A percentile compares a stretch with the other conserved stretches of the same genome.
Evolutionary conservation across 2,329 filamentous ascomycete genomes (phyloP).

Genomic region (Tricladium varicosporioides): DNA sequence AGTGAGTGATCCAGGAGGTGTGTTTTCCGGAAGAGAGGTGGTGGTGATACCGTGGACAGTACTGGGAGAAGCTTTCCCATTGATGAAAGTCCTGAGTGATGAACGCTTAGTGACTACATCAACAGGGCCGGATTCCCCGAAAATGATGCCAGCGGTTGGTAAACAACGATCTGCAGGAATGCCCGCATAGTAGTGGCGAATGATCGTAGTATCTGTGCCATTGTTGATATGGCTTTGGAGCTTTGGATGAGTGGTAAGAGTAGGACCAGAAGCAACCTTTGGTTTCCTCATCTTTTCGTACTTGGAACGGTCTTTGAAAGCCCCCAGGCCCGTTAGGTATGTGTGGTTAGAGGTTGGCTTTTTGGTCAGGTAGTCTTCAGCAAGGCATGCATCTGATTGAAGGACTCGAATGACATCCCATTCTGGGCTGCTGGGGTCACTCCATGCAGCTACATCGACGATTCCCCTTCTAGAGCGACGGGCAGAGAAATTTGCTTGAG

Average conservation of each 20-base stretch:
- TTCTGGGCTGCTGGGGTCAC: conserved; percentile 18
- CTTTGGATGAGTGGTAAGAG: conserved; percentile 22
- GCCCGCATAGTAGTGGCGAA: conserved; percentile 19
- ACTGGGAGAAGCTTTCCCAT: too few relatives aligned
- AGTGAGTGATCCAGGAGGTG: not conserved
- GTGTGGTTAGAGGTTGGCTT: conserved; percentile 16
- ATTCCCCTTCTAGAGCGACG: not conserved
- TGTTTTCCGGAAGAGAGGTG: not conserved
- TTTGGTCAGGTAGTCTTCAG: conserved; percentile 19
- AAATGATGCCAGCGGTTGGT: conserved; percentile 25
- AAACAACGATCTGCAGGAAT: conserved; percentile 12
- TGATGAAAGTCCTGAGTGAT: too few relatives aligned
- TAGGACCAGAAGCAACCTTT: not conserved
- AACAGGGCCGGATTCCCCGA: too few relatives aligned
- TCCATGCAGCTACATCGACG: conserved; percentile 13
- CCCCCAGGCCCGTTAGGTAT: conserved; percentile 18
- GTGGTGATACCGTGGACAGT: too few relatives aligned
- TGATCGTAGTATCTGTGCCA: conserved; percentile 18
- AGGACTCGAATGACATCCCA: conserved; percentile 24
- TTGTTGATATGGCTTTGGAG: conserved; percentile 22
- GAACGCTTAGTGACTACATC: too few relatives aligned
- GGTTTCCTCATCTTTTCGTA: conserved; percentile 5
- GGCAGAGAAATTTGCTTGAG: too few relatives aligned
- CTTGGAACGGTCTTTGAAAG: conserved; percentile 19
- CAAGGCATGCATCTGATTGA: conserved; percentile 13